Conservation (phyloP, 2,329 filamentous ascomycete species). For the Paramyrothecium sp. region DNA sequence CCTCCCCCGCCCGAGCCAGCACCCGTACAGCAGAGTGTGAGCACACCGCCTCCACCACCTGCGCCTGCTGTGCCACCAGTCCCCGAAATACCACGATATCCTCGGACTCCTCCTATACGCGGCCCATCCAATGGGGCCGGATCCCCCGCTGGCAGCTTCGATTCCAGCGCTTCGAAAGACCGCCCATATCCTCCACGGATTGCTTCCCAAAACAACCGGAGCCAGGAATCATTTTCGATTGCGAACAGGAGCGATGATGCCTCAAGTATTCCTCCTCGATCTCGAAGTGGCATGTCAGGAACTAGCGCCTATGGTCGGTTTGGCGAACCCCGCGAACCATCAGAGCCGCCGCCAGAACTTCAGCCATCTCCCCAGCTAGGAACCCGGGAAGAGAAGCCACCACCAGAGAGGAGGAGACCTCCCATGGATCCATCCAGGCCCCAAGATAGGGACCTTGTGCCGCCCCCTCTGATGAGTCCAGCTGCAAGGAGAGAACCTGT, state of each 20-base stretch:
- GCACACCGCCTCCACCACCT: neutral
- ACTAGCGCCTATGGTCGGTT: conserved; percentile 37
- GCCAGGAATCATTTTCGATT: conserved; percentile 56
- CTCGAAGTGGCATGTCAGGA: conserved; percentile 47
- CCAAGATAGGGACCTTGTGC: conserved; percentile 54
- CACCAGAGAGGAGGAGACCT: conserved; percentile 64
- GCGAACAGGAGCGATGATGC: conserved; percentile 49
- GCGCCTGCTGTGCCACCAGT: neutral
- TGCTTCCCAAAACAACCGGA: conserved; percentile 47
- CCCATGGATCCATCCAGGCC: conserved; percentile 62
- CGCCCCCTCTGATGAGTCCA: conserved; percentile 56
- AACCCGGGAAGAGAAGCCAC: conserved; percentile 38
- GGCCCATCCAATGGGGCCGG: conserved; percentile 37
- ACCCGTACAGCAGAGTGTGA: conserved; percentile 12
- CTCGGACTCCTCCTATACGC: conserved; percentile 25
- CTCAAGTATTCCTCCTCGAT: conserved; percentile 48
- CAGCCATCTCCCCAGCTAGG: conserved; percentile 20
- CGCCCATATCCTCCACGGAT: conserved; percentile 44
- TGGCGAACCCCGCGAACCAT: conserved; percentile 32
- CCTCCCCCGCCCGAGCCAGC: conserved; percentile 23
- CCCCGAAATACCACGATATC: conserved; percentile 25
- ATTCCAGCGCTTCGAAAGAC: conserved; percentile 40
- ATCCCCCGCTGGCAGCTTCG: conserved; percentile 52
- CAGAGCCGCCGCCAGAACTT: conserved; percentile 12
- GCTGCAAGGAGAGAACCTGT: conserved; percentile 41